phyloP scores from a whole-genome alignment of 768 basidiomycete genomes.

The Dacryopinax primogenitus region DNA sequence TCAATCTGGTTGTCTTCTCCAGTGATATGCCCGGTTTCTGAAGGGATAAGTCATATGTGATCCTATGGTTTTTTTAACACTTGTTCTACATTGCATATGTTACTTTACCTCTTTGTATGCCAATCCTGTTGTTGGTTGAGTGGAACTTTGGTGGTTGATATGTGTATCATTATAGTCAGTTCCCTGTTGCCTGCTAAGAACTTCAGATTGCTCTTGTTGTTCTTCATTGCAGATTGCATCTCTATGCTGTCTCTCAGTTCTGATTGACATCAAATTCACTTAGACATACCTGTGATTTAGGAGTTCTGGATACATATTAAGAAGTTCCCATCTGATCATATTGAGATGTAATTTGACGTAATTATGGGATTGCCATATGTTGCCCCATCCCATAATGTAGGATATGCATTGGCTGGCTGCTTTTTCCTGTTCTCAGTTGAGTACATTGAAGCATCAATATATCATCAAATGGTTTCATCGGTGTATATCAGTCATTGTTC shows the following conservation, averaged over 20 bases:
- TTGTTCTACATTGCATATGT: no score
- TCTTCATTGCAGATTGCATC: neutral
- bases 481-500: constrained; percentile 19
- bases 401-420: constrained; percentile 30
- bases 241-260: neutral
- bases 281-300: neutral
- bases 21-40: no score
- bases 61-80: no score
- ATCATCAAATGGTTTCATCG: constrained; percentile 25
- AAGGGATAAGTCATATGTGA: no score
- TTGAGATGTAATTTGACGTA: constrained; percentile 30
- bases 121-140: neutral
- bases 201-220: neutral
- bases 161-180: no score
- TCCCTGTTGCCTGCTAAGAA: no score
- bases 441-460: constrained; percentile 24
- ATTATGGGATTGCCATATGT: constrained; percentile 28
- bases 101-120: no score
- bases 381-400: constrained; percentile 37
- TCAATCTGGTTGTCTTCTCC: no score
- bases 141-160: neutral
- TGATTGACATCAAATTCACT: neutral
- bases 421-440: constrained; percentile 32
- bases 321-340: neutral
- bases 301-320: neutral